Evolutionary conservation across 768 basidiomycete species (phyloP), one percentile per base, ranked within the genome.

Genomic region (Boletus sp.): DNA sequence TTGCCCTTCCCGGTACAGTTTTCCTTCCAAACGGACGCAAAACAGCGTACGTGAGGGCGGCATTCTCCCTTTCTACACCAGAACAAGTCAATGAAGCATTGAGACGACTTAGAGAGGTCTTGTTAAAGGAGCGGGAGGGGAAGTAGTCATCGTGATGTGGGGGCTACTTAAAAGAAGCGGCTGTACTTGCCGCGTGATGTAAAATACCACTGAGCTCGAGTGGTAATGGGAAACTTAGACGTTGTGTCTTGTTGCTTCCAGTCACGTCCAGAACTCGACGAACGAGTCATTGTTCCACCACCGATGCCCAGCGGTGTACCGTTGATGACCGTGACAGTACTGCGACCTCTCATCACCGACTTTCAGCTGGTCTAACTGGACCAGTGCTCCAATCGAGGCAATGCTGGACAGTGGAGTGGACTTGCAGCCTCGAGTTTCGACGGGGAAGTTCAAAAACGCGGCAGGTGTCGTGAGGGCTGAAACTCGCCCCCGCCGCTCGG

Each of bases 1-100:
- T 97, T n/a, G 93, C 90, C 17, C 80, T 97, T 11, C 94, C 94
- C 1, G 94, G 94, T 15, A 85, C 81, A 2, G 85, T 85, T 18
- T 95, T 94, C 76, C 77, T 88, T 54, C 92, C 94, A 15, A 84
- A 80, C 57, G 86, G 84, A 12, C 74, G 80, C 40, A 83, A 79
- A 67, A 86, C 87, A 7, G 77, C 84, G 24, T 91, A 88, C 67
- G 89, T 95, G 30, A 81, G 94, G 42, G 90, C 91, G 17, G 79
- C 90, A 39, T 97, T 96, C 74, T 91, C 90, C 67, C 69, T 90
- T 56, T 75, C 83, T 18, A 75, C 76, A 1, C 82, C 81, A 54
- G 82, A 83, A 35, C 83, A 93, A 41, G 85, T 91, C 3, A 84
- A 92, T 47, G 83, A 87, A 74, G 94, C 86, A 2, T 68, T 95